A percentile compares a stretch with the other conserved stretches of the same genome.
Evolutionary conservation across 2,329 filamentous ascomycete species (phyloP).

Genomic region (Scortechinia acanthostroma): DNA sequence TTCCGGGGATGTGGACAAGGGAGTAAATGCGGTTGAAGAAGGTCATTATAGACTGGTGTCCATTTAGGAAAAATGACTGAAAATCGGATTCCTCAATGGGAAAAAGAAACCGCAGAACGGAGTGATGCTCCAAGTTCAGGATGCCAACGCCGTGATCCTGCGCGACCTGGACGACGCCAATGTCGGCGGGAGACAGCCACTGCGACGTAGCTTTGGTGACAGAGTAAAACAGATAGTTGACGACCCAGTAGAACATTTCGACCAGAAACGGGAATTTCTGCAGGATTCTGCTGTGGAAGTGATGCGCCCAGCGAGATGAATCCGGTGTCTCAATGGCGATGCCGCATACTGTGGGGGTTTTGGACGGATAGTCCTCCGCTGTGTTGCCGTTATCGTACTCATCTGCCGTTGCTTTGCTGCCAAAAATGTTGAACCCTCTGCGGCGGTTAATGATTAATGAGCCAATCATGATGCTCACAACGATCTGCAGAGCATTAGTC

Average conservation of each 20-base stretch:
- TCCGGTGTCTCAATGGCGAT: slow-evolving; percentile 39
- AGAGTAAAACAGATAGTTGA: slow-evolving; percentile 59
- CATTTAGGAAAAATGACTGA: slow-evolving; percentile 39
- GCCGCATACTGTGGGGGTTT: slow-evolving; percentile 29
- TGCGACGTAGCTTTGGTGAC: slow-evolving; percentile 44
- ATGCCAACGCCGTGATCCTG: slow-evolving; percentile 32
- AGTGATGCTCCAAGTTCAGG: slow-evolving; percentile 29
- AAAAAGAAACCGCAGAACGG: slow-evolving; percentile 25
- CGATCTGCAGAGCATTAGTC: slow-evolving; percentile 15
- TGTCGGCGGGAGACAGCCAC: slow-evolving; percentile 37
- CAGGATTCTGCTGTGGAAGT: slow-evolving; percentile 50
- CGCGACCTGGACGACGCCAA: slow-evolving; percentile 32
- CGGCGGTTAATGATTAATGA: too few relatives aligned
- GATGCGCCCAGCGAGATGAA: slow-evolving; percentile 45
- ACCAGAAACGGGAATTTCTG: slow-evolving; percentile 63
- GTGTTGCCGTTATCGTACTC: too few relatives aligned
- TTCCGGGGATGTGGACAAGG: slow-evolving; percentile 73
- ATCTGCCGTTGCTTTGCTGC: too few relatives aligned
- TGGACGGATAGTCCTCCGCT: too few relatives aligned
- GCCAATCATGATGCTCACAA: too few relatives aligned
- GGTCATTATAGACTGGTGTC: slow-evolving; percentile 46
- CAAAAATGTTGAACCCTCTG: too few relatives aligned
- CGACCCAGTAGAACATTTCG: slow-evolving; percentile 69
- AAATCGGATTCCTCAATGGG: slow-evolving; percentile 32
- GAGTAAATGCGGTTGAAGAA: slow-evolving; percentile 71